Evolutionary conservation across 1,284 basidiomycete genomes (phyloP), one percentile per base, ranked within the genome.

Genomic region (Clitocybe nebularis): DNA sequence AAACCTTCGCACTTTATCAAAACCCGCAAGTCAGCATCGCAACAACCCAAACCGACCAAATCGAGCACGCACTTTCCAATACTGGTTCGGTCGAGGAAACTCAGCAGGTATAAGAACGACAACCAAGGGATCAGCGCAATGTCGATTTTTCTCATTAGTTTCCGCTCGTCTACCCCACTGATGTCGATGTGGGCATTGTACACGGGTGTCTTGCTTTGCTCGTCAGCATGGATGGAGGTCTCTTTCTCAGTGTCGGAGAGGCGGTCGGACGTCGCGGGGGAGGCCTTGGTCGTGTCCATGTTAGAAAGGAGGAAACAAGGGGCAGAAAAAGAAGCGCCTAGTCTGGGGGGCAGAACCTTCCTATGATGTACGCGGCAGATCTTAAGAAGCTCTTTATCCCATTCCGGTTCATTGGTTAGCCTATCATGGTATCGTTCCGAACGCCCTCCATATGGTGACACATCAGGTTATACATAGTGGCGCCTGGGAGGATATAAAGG

Each of bases 1-100:
- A 17, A 24, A 55, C 53, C 46, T 55, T 55, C 16, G 53, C 53
- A 46, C 53, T 55, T 23, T 26, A 9, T 26, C 26, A 26, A 7
- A 30, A 8, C 28, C 17, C 14, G n/a, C n/a, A n/a, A n/a, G n/a
- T n/a, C n/a, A n/a, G n/a, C n/a, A n/a, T n/a, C n/a, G n/a, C n/a
- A n/a, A n/a, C n/a, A n/a, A n/a, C n/a, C n/a, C n/a, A n/a, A n/a
- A n/a, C n/a, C n/a, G n/a, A n/a, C n/a, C 21, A 24, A 47, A 4
- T n/a, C n/a, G 25, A 24, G 33, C 17, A 56, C 71, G 54, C 45
- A 73, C 72, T 90, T 90, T 58, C 87, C 89, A 51, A 91, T 86
- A 53, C 84, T 87, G 29, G 85, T 83, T 44, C 89, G 76, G 63
- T 91, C 89, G 37, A 84, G 61, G 63, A 85, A 85, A 50, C 81